These are phyloP conservation scores for Cylindrotheca closterium DNA, from an alignment of 108 stramenopile species.

Conservation along the genomic window DNA sequence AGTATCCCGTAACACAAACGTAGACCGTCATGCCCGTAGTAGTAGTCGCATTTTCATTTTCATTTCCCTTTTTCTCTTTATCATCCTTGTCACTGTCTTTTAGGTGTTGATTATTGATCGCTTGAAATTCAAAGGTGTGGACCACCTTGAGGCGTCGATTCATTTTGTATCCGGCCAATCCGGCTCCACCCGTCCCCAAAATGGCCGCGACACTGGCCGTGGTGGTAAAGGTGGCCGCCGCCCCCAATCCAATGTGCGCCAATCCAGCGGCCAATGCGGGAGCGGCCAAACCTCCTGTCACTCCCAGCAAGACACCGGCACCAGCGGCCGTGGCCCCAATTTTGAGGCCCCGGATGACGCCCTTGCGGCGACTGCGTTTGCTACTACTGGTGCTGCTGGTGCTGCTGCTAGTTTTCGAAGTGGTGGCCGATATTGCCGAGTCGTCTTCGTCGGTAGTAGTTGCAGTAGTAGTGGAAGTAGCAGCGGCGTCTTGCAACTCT, in stretches of 20 bases:
- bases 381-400: not conserved
- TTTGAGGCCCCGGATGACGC: conserved; percentile 41
- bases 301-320: conserved; percentile 48
- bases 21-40: not conserved
- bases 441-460: not conserved
- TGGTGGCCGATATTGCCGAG: not conserved
- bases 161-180: conserved; percentile 58
- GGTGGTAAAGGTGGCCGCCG: conserved; percentile 45
- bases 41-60: not conserved
- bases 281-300: conserved; percentile 58
- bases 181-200: conserved; percentile 62
- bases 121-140: conserved; percentile 40
- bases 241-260: conserved; percentile 32
- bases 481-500: not conserved
- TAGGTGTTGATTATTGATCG: conserved; percentile 47
- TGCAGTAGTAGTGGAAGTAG: not conserved
- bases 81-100: conserved; percentile 29
- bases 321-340: conserved; percentile 46
- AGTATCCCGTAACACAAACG: not conserved
- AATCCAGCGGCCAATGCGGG: conserved; percentile 58
- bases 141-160: conserved; percentile 48
- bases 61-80: not conserved
- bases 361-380: not conserved
- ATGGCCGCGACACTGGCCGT: conserved; percentile 44
- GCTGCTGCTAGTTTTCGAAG: not conserved